Evolutionary conservation across 2,329 filamentous ascomycete genomes (phyloP).

Genomic region (Eutypa lata): DNA sequence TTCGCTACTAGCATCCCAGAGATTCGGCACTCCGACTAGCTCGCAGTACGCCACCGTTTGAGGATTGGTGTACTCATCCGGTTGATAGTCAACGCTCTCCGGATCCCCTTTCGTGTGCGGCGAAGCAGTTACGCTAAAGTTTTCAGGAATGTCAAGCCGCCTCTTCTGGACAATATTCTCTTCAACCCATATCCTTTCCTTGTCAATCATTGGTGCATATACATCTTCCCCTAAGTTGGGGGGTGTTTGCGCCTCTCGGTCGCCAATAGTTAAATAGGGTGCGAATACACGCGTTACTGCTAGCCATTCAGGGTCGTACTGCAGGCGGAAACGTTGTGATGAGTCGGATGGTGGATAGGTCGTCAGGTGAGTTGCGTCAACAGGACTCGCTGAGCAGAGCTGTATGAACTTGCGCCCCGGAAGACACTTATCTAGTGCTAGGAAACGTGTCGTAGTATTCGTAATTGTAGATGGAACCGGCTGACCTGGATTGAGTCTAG

Average conservation of each 20-base stretch:
- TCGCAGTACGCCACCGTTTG: slow-evolving; percentile 83
- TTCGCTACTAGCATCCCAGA: slow-evolving; percentile 69
- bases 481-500: slow-evolving; percentile 48
- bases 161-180: slow-evolving; percentile 63
- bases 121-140: slow-evolving; percentile 76
- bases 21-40: slow-evolving; percentile 72
- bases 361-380: slow-evolving; percentile 31
- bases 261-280: slow-evolving; percentile 59
- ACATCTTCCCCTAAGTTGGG: slow-evolving; percentile 64
- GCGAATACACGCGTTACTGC: slow-evolving; percentile 86
- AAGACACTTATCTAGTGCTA: slow-evolving; percentile 89
- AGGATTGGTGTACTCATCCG: slow-evolving; percentile 79
- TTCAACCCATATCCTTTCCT: slow-evolving; percentile 76
- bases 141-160: slow-evolving; percentile 68
- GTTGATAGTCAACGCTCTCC: slow-evolving; percentile 59
- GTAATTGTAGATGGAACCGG: slow-evolving; percentile 69
- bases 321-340: slow-evolving; percentile 55
- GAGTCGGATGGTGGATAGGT: slow-evolving; percentile 14
- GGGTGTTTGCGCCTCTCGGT: slow-evolving; percentile 50
- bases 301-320: slow-evolving; percentile 94
- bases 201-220: slow-evolving; percentile 66
- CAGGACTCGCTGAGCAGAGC: slow-evolving; percentile 60
- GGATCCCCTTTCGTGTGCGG: slow-evolving; percentile 58
- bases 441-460: slow-evolving; percentile 78
- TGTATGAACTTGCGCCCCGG: slow-evolving; percentile 80